phyloP scores from a whole-genome alignment of 805 yeast genomes.

The Sugiyamaella chiloensis region DNA sequence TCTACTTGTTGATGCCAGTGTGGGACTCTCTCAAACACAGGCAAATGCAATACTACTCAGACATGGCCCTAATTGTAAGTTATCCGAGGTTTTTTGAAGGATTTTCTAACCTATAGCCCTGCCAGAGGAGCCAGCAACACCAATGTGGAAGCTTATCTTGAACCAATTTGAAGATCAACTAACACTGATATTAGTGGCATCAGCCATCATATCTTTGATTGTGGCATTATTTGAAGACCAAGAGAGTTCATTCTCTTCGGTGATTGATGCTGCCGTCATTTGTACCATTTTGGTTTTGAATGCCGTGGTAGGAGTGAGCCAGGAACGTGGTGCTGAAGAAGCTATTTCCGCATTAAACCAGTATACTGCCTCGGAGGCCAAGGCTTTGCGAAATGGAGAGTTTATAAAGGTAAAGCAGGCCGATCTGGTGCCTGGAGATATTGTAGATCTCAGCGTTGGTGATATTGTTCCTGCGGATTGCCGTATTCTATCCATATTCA shows the following conservation, averaged over 20 bases:
- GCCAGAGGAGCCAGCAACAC: conserved; percentile 38
- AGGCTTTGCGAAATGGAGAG: conserved; percentile 75
- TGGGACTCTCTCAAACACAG: conserved; percentile 25
- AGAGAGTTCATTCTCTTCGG: conserved; percentile 50
- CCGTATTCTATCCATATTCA: conserved; percentile 65
- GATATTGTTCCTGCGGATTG: conserved; percentile 94
- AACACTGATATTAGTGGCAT: conserved; percentile 79
- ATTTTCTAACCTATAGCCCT: conserved; percentile 23
- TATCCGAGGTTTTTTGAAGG: neutral
- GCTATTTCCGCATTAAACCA: conserved; percentile 86
- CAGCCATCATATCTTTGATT: conserved; percentile 77
- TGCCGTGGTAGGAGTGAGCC: conserved; percentile 93
- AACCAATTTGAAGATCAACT: conserved; percentile 72
- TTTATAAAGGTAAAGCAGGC: conserved; percentile 76
- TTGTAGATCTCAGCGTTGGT: conserved; percentile 81
- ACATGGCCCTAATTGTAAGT: conserved; percentile 23
- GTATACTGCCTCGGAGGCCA: conserved; percentile 89
- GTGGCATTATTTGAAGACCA: conserved; percentile 96
- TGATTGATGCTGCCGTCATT: conserved; percentile 48
- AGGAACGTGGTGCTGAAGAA: conserved; percentile 91
- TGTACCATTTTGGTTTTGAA: conserved; percentile 79
- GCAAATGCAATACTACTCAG: conserved; percentile 19
- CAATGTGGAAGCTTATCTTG: conserved; percentile 35
- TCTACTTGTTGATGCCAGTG: conserved; percentile 18
- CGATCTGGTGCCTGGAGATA: conserved; percentile 80